These are phyloP conservation scores for Sporothrix brasiliensis DNA, from an alignment of 2,329 filamentous ascomycete genomes.

Conservation along the genomic window DNA sequence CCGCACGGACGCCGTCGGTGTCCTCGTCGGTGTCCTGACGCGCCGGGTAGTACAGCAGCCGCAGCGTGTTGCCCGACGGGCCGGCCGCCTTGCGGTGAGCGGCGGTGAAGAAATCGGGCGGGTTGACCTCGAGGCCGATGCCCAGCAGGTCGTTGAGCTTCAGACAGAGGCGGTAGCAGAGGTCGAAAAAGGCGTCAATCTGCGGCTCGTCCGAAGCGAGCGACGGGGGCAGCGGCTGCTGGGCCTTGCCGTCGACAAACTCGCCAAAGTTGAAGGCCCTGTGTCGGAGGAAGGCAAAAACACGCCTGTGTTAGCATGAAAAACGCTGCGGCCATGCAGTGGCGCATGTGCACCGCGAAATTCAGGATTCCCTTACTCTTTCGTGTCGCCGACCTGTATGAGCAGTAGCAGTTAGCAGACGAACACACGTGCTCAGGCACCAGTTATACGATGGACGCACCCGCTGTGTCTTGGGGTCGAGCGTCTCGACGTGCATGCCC, in stretches of 20 bases:
- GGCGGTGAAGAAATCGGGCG: conserved; percentile 57
- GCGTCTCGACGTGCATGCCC: conserved; percentile 81
- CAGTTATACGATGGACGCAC: conserved; percentile 45
- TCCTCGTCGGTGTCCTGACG: conserved; percentile 44
- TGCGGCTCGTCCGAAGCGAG: conserved; percentile 63
- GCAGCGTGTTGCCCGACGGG: conserved; percentile 62
- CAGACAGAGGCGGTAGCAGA: conserved; percentile 73
- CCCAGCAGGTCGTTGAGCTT: conserved; percentile 77
- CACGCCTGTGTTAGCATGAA: not conserved
- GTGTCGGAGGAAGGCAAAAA: not conserved
- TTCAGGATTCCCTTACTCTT: conserved; percentile 65
- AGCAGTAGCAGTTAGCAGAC: not conserved
- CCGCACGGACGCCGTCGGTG: conserved; percentile 72
- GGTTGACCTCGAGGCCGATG: conserved; percentile 66
- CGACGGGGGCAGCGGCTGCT: conserved; percentile 73
- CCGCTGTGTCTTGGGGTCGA: conserved; percentile 81
- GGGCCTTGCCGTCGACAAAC: conserved; percentile 67
- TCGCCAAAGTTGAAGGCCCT: conserved; percentile 92
- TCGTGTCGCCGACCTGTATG: conserved; percentile 74
- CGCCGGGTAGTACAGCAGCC: conserved; percentile 73
- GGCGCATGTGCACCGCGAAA: not conserved
- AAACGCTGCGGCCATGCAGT: not conserved
- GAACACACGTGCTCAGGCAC: too few relatives aligned
- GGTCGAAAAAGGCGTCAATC: conserved; percentile 66
- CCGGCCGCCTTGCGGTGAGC: conserved; percentile 53